Conservation (phyloP, 1,139 yeast genomes). For the Hyphopichia buzzinii region DNA sequence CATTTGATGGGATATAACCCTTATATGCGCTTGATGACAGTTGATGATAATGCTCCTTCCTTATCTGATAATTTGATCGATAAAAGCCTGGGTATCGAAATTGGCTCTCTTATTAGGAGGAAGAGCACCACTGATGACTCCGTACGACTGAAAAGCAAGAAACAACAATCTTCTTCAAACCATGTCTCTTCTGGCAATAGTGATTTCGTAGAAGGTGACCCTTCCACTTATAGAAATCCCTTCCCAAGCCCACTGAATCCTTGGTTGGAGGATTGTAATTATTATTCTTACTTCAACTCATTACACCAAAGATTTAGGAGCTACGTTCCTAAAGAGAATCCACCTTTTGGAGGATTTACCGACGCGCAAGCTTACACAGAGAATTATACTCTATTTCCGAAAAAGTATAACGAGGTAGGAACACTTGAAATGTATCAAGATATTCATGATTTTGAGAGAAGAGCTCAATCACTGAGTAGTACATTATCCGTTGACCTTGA, state of each 20-base stretch:
- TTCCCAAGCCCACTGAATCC: slow-evolving; percentile 25
- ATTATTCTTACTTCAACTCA: slow-evolving; percentile 5
- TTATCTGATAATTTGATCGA: slow-evolving; percentile 36
- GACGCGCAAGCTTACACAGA: slow-evolving; percentile 26
- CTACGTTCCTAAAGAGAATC: slow-evolving; percentile 32
- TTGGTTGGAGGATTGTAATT: slow-evolving; percentile 14
- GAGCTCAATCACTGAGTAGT: slow-evolving; percentile 15
- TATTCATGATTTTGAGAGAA: neutral
- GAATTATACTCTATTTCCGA: slow-evolving; percentile 24
- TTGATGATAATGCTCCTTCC: slow-evolving; percentile 36
- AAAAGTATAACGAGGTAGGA: slow-evolving; percentile 35
- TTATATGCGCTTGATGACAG: slow-evolving; percentile 29
- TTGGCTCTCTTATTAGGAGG: slow-evolving; percentile 24
- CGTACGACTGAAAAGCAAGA: neutral
- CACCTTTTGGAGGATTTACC: slow-evolving; percentile 41
- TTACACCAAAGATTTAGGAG: slow-evolving; percentile 5
- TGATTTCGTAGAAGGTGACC: neutral
- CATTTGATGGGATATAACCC: slow-evolving; percentile 33
- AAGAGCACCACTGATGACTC: neutral
- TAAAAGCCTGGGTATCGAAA: slow-evolving; percentile 26
- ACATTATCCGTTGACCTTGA: slow-evolving; percentile 35
- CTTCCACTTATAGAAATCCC: slow-evolving; percentile 24
- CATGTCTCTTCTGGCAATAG: slow-evolving; percentile 9
- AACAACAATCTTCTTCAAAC: neutral
- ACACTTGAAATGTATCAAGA: slow-evolving; percentile 38